Conservation (phyloP, 345 rosid species). For the Erodium maritimum region DNA sequence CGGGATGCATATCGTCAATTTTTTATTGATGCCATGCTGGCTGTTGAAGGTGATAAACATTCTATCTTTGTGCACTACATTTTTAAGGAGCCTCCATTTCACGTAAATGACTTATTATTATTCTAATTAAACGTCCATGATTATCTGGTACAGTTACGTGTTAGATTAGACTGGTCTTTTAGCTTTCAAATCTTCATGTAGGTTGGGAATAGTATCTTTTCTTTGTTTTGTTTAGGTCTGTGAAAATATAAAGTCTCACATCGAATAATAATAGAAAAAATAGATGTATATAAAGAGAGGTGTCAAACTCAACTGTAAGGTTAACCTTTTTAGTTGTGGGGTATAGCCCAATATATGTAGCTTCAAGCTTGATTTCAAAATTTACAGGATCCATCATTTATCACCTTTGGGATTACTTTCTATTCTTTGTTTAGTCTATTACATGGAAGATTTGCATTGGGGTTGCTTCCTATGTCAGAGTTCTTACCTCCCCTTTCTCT, state of each 20-base stretch:
- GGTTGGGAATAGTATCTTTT: neutral
- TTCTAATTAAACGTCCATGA: neutral
- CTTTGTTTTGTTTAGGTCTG: neutral
- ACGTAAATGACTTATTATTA: neutral
- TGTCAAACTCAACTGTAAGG: too few species aligned
- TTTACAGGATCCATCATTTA: neutral
- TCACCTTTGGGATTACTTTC: neutral
- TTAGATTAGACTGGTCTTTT: neutral
- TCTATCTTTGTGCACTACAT: neutral
- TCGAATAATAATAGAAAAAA: too few species aligned
- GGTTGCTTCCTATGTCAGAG: neutral
- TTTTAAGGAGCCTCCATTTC: neutral
- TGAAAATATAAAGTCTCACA: too few species aligned
- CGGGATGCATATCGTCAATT: constrained; percentile 63
- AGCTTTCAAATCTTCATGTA: neutral
- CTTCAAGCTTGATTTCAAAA: too few species aligned
- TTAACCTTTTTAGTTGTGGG: too few species aligned
- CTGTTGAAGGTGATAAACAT: constrained; percentile 50
- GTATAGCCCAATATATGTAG: too few species aligned
- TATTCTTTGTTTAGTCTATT: neutral
- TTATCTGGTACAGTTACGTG: neutral
- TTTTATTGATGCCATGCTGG: constrained; percentile 58
- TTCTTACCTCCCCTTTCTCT: neutral
- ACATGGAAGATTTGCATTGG: neutral
- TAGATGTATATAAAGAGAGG: too few species aligned